Evolutionary conservation across 352 stramenopile species (phyloP).

Genomic region (Pythium folliculosum): DNA sequence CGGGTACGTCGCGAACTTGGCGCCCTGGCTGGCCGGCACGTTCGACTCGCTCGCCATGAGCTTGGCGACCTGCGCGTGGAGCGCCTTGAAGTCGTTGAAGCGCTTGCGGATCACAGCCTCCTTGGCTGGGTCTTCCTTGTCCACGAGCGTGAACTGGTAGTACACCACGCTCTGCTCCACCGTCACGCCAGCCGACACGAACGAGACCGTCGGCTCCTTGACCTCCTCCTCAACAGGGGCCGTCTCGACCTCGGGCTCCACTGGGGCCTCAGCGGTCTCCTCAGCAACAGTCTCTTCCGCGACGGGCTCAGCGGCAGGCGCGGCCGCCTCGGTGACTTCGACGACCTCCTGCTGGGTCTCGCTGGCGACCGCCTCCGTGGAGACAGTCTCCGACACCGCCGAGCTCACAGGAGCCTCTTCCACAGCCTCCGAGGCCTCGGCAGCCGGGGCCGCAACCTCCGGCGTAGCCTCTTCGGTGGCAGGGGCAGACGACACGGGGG

Average conservation of each 20-base stretch:
- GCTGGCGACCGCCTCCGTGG: slow-evolving; percentile 17
- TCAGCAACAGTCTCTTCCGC: slow-evolving; percentile 13
- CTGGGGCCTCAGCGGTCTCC: slow-evolving; percentile 13
- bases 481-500: not conserved
- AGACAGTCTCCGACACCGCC: slow-evolving; percentile 10
- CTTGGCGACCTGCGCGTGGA: slow-evolving; percentile 50
- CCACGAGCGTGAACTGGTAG: slow-evolving; percentile 60
- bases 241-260: slow-evolving; percentile 21
- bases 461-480: slow-evolving; percentile 2
- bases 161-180: slow-evolving; percentile 57
- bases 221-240: slow-evolving; percentile 22
- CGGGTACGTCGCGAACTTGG: slow-evolving; percentile 65
- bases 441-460: slow-evolving; percentile 11
- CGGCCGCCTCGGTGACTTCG: slow-evolving; percentile 6
- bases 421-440: not conserved
- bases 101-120: slow-evolving; percentile 61
- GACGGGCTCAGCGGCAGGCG: slow-evolving; percentile 8
- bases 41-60: slow-evolving; percentile 64
- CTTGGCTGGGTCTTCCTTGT: slow-evolving; percentile 42
- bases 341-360: slow-evolving; percentile 24
- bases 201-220: slow-evolving; percentile 37
- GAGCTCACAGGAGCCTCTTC: slow-evolving; percentile 4
- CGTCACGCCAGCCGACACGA: slow-evolving; percentile 42
- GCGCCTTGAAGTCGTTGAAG: slow-evolving; percentile 76
- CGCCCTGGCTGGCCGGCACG: slow-evolving; percentile 38